Evolutionary conservation across 2,329 filamentous ascomycete species (phyloP), one percentile per base, ranked within the genome.

Genomic region (Cytospora piceicola): DNA sequence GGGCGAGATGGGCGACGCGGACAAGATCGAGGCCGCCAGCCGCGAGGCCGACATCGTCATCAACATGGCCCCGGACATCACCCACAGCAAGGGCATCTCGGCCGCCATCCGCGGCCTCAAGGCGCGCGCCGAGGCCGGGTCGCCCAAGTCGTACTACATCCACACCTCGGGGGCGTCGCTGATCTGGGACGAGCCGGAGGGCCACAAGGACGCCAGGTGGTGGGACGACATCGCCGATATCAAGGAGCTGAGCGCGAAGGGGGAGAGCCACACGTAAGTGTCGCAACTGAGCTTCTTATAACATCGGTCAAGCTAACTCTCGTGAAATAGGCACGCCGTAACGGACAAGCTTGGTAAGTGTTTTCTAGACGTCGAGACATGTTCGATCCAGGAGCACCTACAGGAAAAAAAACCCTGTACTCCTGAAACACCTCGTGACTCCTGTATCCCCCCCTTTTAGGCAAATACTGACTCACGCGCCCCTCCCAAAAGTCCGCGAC

Each of bases 161-260:
- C 70, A 71, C 36, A 70, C 69, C 1, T 69, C 69, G 5, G 69
- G 70, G 12, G 69, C 68, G 2, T 69, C 63, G 8, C 65, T 70
- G 29, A 68, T 70, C 61, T 70, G 69, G 62, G 63, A 70, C 54
- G 58, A 69, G 56, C 60, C 64, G 0, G 56, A 63, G 14, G 70
- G 70, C 15, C 22, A 36, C 20, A 55, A 55, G 29, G 58, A 63
- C 4, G 66, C 65, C 3, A 51, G 59, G 8, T 58, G 64, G 32
- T 71, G 70, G 70, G 70, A 71, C 61, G 70, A 71, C 61, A 56
- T 71, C 11, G 58, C 34, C 4, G 68, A 71, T 53, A 53, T 68
- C 12, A 29, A 53, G 49, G 66, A 68, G 15, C 61, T 70, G 52
- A 58, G 27, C 54, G 39, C 56, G 20, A 65, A 65, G 58, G 63